Evolutionary conservation across 352 stramenopile genomes (phyloP).

Genomic region (Pythium apleroticum): DNA sequence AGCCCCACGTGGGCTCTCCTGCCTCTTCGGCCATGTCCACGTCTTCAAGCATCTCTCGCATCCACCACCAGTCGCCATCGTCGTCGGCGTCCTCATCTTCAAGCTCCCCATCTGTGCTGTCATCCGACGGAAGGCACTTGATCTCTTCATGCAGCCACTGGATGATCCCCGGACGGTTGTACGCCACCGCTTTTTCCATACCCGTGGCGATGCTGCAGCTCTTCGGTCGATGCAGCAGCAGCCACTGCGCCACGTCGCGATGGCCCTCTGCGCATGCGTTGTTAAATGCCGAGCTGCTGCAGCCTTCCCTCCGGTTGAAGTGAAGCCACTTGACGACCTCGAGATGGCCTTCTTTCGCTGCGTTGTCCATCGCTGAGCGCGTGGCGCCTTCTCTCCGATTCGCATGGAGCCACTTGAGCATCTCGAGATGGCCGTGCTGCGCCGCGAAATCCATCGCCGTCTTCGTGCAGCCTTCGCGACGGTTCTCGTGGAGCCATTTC

Average conservation of each 20-base stretch:
- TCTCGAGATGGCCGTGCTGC: conserved; percentile 49
- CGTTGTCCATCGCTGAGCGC: conserved; percentile 57
- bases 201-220: conserved; percentile 36
- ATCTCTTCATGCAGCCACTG: conserved; percentile 37
- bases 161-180: conserved; percentile 19
- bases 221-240: conserved; percentile 43
- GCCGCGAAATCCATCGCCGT: conserved; percentile 72
- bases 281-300: conserved; percentile 63
- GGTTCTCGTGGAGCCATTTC: conserved; percentile 61
- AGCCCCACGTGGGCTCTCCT: conserved; percentile 1
- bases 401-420: conserved; percentile 61
- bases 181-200: conserved; percentile 40
- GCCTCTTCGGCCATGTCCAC: conserved; percentile 13
- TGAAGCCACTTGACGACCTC: conserved; percentile 56
- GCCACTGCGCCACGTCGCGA: conserved; percentile 52
- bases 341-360: conserved; percentile 45
- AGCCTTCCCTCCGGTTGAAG: conserved; percentile 51
- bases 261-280: conserved; percentile 62
- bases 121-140: conserved; percentile 12
- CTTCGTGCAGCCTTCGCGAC: conserved; percentile 53
- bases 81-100: conserved; percentile 19
- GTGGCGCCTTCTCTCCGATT: conserved; percentile 55
- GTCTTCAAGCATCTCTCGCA: conserved; percentile 20
- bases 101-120: conserved; percentile 16
- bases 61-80: conserved; percentile 8